Evolutionary conservation across 345 rosid genomes (phyloP), one percentile per base, ranked within the genome.

Genomic region (Streptanthus diversifolius): DNA sequence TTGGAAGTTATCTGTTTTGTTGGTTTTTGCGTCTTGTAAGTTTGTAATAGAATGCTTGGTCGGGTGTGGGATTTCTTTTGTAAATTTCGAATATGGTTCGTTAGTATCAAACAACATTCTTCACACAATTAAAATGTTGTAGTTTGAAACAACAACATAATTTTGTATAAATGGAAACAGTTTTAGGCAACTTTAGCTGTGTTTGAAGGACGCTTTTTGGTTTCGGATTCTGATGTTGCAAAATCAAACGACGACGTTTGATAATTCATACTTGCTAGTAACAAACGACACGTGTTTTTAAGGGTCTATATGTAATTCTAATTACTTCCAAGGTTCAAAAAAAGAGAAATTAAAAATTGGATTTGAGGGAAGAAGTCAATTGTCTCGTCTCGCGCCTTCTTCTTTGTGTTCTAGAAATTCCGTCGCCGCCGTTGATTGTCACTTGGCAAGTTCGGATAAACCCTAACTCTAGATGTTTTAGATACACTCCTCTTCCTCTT

Each of bases 351-450:
- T 14, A 24, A 36, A 33, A 14, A 19, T 21, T 40, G 14, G 74
- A 58, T 18, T 57, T 24, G 17, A 35, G 53, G 30, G n/a, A 49
- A 11, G n/a, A 1, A n/a, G 30, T 22, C 8, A 2, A 62, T 18
- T 49, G 11, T 49, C 24, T 36, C 19, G 32, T 56, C 56, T 32
- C 49, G 39, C 48, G 55, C 8, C 57, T 51, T 51, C 63, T 68
- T 59, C 67, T 51, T n/a, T n/a, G n/a, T n/a, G n/a, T 65, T 39
- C 68, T 32, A 59, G 36, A 53, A 55, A 11, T 36, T 35, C 35
- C 25, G 29, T 47, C 74, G 79, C 62, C 63, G n/a, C n/a, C n/a
- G 47, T 75, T 43, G 63, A 32, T 75, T 60, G 57, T 60, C 24
- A 25, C 35, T 30, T 52, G 24, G 48, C 72, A 33, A 29, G 66